Evolutionary conservation across 148 eudicot species (phyloP), one percentile per base, ranked within the genome.

Genomic region (Hydrangea macrophylla): DNA sequence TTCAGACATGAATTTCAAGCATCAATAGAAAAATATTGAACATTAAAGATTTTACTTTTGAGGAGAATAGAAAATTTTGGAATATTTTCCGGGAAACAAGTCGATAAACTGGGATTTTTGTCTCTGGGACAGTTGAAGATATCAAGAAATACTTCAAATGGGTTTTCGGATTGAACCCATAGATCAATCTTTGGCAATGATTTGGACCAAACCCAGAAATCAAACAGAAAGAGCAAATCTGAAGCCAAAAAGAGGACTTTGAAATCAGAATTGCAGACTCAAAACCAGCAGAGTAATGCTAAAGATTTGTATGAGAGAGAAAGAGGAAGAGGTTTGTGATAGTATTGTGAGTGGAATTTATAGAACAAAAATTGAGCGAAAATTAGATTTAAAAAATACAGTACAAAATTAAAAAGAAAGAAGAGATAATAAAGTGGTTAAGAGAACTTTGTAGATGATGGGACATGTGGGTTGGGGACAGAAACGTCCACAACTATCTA

Each of bases 1-100:
- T 76, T 76, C 88, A 88, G 90, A 84, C 97, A 92, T 92, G 79
- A 86, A 92, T 78, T 64, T 90, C 96, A 81, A 79, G 88, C 89
- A 84, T 86, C 69, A 88, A 84, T 32, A 85, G 78, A 79, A 78
- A 73, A 17, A 45, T 24, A 32, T 71, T 78, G 61, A 77, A 78
- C 97, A 88, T 91, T 31, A 86, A 84, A 72, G n/a, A n/a, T n/a
- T n/a, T n/a, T n/a, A n/a, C n/a, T n/a, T n/a, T n/a, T n/a, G n/a
- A n/a, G n/a, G n/a, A n/a, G n/a, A n/a, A n/a, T n/a, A n/a, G n/a
- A n/a, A n/a, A n/a, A n/a, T n/a, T n/a, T n/a, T n/a, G n/a, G 18
- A 5, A 7, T 17, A 27, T 55, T 57, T 6, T 6, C 22, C 5
- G 2, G 60, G 24, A 60, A 35, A 39, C 4, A 23, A 39, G 15